Evolutionary conservation across 768 basidiomycete genomes (phyloP).

Genomic region (Tricholoma sp.): DNA sequence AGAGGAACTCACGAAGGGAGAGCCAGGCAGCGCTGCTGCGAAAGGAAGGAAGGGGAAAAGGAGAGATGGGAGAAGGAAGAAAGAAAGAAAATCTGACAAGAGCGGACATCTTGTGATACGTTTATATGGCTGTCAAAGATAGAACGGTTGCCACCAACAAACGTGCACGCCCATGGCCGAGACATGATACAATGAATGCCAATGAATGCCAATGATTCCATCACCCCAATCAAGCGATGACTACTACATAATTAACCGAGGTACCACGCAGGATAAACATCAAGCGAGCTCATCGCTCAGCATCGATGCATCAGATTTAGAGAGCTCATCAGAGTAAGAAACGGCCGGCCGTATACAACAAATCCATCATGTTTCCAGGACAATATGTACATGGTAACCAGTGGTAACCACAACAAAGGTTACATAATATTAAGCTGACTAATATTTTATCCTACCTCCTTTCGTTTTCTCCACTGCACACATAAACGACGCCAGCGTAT

Average conservation of each 20-base stretch:
- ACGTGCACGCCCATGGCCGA: background rate
- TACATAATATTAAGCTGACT: background rate
- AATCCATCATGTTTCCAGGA: too few relatives aligned
- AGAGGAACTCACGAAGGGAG: conserved; percentile 20
- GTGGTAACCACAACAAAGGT: too few relatives aligned
- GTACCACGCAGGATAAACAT: background rate
- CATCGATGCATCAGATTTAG: too few relatives aligned
- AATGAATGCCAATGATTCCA: background rate
- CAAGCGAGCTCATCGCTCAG: too few relatives aligned
- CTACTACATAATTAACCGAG: background rate
- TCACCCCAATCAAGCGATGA: background rate
- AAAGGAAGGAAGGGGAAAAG: conserved; percentile 21
- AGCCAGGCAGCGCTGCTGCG: conserved; percentile 54
- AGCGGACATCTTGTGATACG: background rate
- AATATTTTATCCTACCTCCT: conserved; percentile 21
- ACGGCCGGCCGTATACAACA: too few relatives aligned
- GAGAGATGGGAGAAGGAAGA: conserved; percentile 15
- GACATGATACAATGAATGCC: too few relatives aligned
- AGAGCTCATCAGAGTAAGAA: too few relatives aligned
- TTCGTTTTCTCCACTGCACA: conserved; percentile 63
- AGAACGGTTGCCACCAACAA: background rate
- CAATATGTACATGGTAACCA: too few relatives aligned
- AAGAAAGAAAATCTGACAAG: conserved; percentile 13
- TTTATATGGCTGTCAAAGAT: conserved; percentile 15
- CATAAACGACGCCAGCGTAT: conserved; percentile 80